Base-by-base conservation (phyloP, 495 filamentous ascomycete species). In the Aspergillus wentii region DNA sequence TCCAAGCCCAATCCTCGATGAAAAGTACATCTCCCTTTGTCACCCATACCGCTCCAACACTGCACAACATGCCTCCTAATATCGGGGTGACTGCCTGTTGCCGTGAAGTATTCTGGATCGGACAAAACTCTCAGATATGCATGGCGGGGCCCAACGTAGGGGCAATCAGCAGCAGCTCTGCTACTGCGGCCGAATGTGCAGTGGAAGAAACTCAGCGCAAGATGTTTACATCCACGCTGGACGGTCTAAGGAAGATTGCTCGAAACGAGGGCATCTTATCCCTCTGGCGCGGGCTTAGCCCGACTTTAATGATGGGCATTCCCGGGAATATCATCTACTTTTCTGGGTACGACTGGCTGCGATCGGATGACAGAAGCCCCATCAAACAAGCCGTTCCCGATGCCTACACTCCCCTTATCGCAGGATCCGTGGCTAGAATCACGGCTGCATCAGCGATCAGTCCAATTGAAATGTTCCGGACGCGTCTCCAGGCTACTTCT, bases 261-360 rank as follows among this genome's bases (percentile, higher is more conserved):
- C 81, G 88, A 20, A 87, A 97, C 56, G 92, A 98, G 66, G 92
- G 92, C 1, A 46, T 85, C 10, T 75, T 74, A 14, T 88, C 94
- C 6, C 72, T 98, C 33, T 98, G 92, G 92, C 80, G 92, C 23
- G 92, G 92, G 4, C 73, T 98, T 2, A 89, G 85, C 14, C 88
- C 94, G 8, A 98, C 94, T 1, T 62, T 98, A 28, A 75, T 86
- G 49, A 98, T 98, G 92, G 82, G 91, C 3, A 78, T 98, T 20
- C 92, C 92, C 0, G 88, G 79, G 23, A 98, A 98, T 60, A 90
- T 98, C 43, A 97, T 98, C 42, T 98, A 98, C 62, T 95, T 96
- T 51, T 91, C 92, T 21, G 92, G 91, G n/a, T 98, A 98, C 58
- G 92, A 98, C 52, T 92, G 86, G 80, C 63, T 98, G 42, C 82